Conservation (phyloP, 2,329 filamentous ascomycete species). For the Bipolaris cookei region DNA sequence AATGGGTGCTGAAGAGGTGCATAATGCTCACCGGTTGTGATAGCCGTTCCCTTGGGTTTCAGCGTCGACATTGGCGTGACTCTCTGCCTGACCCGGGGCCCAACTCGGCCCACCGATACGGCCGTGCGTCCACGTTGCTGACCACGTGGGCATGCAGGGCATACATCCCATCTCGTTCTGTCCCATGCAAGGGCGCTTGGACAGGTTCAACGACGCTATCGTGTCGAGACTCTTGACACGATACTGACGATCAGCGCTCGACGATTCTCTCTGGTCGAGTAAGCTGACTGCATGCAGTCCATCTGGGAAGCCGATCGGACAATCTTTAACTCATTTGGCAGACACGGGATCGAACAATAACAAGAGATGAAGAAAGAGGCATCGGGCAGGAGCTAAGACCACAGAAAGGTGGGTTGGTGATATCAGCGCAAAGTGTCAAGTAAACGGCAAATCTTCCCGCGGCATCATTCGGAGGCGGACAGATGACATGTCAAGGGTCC, state of each 20-base stretch:
- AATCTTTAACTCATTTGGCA: not conserved
- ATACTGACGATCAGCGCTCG: not conserved
- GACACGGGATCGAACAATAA: not conserved
- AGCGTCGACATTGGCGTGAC: not conserved
- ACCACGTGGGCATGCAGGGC: constrained; percentile 10
- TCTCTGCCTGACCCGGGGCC: not conserved
- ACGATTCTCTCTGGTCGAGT: not conserved
- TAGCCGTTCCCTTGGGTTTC: constrained; percentile 2
- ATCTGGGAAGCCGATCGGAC: not conserved
- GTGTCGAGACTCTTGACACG: not conserved
- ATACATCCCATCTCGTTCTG: constrained; percentile 1
- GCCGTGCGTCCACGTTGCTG: constrained; percentile 14
- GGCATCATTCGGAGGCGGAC: not conserved
- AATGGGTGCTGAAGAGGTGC: not conserved
- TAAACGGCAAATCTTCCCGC: not conserved
- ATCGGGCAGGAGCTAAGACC: not conserved
- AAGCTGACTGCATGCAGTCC: not conserved
- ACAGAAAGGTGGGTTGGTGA: not conserved
- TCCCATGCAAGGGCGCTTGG: constrained; percentile 13
- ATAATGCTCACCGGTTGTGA: not conserved
- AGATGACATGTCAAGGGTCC: not conserved
- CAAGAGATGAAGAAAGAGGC: not conserved
- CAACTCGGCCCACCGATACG: constrained; percentile 7
- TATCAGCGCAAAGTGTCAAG: not conserved
- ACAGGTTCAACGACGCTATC: constrained; percentile 9